Percentiles rank a stretch among this genome's conserved stretches.
phyloP scores from a whole-genome alignment of 1,284 basidiomycete species.

The Earliella scabrosa region DNA sequence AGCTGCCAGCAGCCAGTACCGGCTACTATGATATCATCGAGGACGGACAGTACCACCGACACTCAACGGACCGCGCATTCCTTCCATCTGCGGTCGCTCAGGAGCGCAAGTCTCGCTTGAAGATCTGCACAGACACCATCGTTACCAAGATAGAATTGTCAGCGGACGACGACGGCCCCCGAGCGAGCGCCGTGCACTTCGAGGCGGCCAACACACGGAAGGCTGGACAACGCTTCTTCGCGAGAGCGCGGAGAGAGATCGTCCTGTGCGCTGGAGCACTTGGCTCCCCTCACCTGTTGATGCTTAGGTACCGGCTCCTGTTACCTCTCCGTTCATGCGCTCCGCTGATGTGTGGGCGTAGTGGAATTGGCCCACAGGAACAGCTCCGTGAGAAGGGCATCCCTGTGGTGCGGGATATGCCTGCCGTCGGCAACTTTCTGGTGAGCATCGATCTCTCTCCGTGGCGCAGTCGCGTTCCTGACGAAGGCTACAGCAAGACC shows the following conservation, averaged over 20 bases:
- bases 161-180: neutral
- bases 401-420: constrained; percentile 33
- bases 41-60: constrained; percentile 25
- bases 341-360: neutral
- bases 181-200: constrained; percentile 21
- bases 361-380: constrained; percentile 33
- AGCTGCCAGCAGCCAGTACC: constrained; percentile 26
- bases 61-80: constrained; percentile 35
- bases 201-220: constrained; percentile 6
- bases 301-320: constrained; percentile 33
- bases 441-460: constrained; percentile 6
- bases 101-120: constrained; percentile 22
- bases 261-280: constrained; percentile 39
- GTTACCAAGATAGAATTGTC: constrained; percentile 25
- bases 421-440: constrained; percentile 36
- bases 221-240: constrained; percentile 10
- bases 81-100: constrained; percentile 27
- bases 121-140: constrained; percentile 34
- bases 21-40: constrained; percentile 30
- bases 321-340: neutral
- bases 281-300: constrained; percentile 38
- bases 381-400: constrained; percentile 34
- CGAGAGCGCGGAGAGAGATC: constrained; percentile 33
- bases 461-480: too few species aligned
- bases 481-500: constrained; percentile 25